Evolutionary conservation across 495 filamentous ascomycete genomes (phyloP), one percentile per base, ranked within the genome.

Genomic region (Eremomyces bilateralis): DNA sequence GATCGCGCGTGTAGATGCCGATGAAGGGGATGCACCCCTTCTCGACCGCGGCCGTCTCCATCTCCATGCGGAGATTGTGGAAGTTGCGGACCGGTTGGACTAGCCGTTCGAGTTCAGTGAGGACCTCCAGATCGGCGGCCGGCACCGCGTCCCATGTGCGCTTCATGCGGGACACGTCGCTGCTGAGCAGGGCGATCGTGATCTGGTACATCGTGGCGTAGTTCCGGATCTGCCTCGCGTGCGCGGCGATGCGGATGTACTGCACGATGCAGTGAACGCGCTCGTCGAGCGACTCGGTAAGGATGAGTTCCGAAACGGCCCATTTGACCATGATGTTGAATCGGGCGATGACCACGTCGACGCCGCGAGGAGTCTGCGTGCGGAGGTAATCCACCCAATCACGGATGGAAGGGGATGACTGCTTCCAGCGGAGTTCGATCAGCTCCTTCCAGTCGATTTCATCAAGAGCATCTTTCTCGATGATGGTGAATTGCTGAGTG

Each of bases 291-390:
- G 80, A 66, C 35, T 69, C 64, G 4, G 88, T 95, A 25, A 99
- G 60, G 20, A 95, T 69, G 44, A 85, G 70, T 51, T 95, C 83
- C 1, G 85, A 94, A 16, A 91, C 63, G 11, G 77, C 75, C 90
- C 90, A 99, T 60, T 93, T 94, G 33, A 91, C 84, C 65, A 95
- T 79, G 41, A 99, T 64, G 51, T 95, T 95, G 61, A 94, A 94
- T 22, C 90, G 77, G 15, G 84, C 81, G 43, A 92, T 82, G 15
- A 93, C 83, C n/a, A 99, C 64, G 45, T 94, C 88, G 34, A 95
- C 80, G 15, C 88, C 88, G 22, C 70, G 76, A 17, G 76, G 76
- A 39, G 90, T 73, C 12, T 73, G 69, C 24, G 71, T 66, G 20
- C 70, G 68, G 10, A 99, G 65, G 48, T 88, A 94, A 32, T 88